Evolutionary conservation across 2,329 filamentous ascomycete species (phyloP).

Genomic region (Rutstroemia sp.): DNA sequence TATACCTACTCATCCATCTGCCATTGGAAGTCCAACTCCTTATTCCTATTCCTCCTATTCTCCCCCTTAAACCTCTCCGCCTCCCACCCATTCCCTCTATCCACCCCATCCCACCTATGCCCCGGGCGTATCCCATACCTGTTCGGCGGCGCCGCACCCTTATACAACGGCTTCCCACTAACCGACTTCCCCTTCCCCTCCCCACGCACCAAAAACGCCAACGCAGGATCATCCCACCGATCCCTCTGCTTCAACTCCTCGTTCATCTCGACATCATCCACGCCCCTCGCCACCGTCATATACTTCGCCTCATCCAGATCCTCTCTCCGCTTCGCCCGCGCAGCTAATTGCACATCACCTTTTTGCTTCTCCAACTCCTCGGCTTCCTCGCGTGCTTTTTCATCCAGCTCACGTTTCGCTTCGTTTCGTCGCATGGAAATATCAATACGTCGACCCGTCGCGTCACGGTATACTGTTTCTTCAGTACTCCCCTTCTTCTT

Average conservation of each 20-base stretch:
- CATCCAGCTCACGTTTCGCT: conserved; percentile 70
- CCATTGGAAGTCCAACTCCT: conserved; percentile 84
- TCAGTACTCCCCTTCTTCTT: conserved; percentile 42
- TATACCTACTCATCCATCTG: conserved; percentile 64
- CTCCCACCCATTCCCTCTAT: conserved; percentile 90
- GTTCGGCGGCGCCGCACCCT: conserved; percentile 78
- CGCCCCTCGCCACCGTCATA: conserved; percentile 70
- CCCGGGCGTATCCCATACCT: conserved; percentile 89
- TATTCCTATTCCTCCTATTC: conserved; percentile 68
- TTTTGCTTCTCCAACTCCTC: conserved; percentile 64
- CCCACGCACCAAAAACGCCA: conserved; percentile 56
- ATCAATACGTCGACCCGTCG: conserved; percentile 89
- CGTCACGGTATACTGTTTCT: conserved; percentile 93
- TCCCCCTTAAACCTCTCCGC: conserved; percentile 84
- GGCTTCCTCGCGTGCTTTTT: conserved; percentile 56
- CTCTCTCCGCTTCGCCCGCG: conserved; percentile 57
- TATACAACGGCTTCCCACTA: conserved; percentile 47
- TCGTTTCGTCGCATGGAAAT: conserved; percentile 86
- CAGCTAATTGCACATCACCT: conserved; percentile 76
- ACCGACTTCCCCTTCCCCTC: conserved; percentile 15
- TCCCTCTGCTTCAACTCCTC: conserved; percentile 66
- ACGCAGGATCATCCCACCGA: conserved; percentile 93
- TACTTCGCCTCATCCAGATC: conserved; percentile 72
- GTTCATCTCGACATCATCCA: conserved; percentile 85
- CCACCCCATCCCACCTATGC: conserved; percentile 94